Percentiles rank a stretch among this genome's conserved stretches.
Conservation (phyloP, 768 basidiomycete genomes). For the Russula earlei region DNA sequence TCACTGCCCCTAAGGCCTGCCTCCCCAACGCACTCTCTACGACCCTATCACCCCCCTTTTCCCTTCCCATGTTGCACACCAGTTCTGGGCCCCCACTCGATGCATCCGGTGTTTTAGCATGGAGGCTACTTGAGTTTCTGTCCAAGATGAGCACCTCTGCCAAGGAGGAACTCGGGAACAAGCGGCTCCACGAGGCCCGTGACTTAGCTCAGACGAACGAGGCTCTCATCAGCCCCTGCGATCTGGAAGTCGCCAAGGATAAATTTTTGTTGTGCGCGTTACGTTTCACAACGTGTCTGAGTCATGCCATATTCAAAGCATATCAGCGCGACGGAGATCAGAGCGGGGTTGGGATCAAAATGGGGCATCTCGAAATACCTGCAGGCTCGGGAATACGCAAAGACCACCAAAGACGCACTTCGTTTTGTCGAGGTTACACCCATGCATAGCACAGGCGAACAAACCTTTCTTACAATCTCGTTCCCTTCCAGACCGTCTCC, state of each 20-base stretch:
- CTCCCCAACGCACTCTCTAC: not conserved
- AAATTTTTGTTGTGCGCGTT: not conserved
- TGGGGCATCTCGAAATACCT: not conserved
- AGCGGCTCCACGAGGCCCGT: conserved; percentile 1
- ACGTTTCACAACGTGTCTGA: not conserved
- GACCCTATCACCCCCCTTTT: not conserved
- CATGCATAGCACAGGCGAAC: not conserved
- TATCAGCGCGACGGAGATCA: not conserved
- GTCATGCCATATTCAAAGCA: not conserved
- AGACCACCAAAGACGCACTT: not conserved
- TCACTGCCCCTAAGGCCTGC: not conserved
- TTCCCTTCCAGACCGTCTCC: not conserved
- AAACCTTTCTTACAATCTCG: not conserved
- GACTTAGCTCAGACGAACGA: not conserved
- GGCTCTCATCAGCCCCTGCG: not conserved
- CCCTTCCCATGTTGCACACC: not conserved
- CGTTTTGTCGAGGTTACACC: not conserved
- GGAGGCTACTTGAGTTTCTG: not conserved
- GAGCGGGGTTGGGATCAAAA: not conserved
- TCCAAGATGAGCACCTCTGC: not conserved
- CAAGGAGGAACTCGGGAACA: not conserved
- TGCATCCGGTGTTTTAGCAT: conserved; percentile 3
- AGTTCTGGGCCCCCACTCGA: not conserved
- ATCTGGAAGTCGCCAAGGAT: not conserved
- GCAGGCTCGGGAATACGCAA: conserved; percentile 2